phyloP scores from a whole-genome alignment of 1,139 yeast species.

The Saccharomyces hybrid region DNA sequence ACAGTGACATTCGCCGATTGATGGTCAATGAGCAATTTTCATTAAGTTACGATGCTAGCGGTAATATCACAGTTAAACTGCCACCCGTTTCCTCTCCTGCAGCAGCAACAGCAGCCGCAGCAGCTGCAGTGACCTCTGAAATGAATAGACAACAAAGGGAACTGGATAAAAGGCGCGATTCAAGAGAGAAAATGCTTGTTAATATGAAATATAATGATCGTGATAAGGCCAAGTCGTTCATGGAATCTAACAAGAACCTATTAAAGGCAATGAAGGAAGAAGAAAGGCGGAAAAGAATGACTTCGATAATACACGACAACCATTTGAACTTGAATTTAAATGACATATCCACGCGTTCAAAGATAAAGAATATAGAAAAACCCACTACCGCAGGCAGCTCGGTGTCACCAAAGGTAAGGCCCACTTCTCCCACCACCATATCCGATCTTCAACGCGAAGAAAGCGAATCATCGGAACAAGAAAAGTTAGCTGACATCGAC shows the following conservation, averaged over 20 bases:
- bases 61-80: background rate
- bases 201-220: slow-evolving; percentile 31
- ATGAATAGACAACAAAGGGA: slow-evolving; percentile 21
- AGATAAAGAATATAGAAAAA: background rate
- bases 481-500: background rate
- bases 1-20: background rate
- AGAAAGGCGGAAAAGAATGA: slow-evolving; percentile 27
- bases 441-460: background rate
- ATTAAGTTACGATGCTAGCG: slow-evolving; percentile 5
- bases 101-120: background rate
- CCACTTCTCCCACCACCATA: background rate
- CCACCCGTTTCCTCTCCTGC: slow-evolving; percentile 2
- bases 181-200: slow-evolving; percentile 29
- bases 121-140: slow-evolving; percentile 4
- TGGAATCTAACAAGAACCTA: slow-evolving; percentile 29
- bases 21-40: background rate
- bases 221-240: slow-evolving; percentile 28
- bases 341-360: background rate
- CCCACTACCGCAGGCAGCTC: background rate
- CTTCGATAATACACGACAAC: slow-evolving; percentile 18
- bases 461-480: background rate
- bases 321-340: background rate
- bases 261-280: slow-evolving; percentile 30
- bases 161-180: slow-evolving; percentile 28
- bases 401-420: slow-evolving; percentile 4